Conservation (phyloP, 2,329 filamentous ascomycete species). For the Apiospora rasikravindrae region DNA sequence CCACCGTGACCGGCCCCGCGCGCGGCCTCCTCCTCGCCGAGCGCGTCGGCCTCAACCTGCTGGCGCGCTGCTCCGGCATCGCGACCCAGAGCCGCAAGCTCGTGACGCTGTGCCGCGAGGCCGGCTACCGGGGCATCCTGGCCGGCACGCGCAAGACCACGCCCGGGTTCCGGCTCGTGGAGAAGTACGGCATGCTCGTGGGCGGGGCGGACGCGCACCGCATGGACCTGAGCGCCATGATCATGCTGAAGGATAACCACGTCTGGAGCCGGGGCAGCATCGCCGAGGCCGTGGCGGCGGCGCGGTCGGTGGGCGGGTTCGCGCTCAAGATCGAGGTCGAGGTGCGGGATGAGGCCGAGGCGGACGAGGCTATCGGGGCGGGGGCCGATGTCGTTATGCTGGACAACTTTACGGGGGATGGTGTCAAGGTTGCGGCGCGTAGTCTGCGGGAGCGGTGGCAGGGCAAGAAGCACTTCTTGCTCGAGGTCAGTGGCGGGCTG, state of each 20-base stretch:
- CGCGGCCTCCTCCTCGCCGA: slow-evolving; percentile 86
- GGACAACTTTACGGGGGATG: slow-evolving; percentile 88
- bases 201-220: slow-evolving; percentile 91
- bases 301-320: slow-evolving; percentile 85
- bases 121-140: slow-evolving; percentile 82
- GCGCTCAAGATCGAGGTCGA: slow-evolving; percentile 95
- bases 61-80: slow-evolving; percentile 90
- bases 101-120: slow-evolving; percentile 60
- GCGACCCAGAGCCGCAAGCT: slow-evolving; percentile 71
- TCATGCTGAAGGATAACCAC: slow-evolving; percentile 99
- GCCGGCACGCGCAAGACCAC: slow-evolving; percentile 97
- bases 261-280: slow-evolving; percentile 92
- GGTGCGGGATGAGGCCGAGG: slow-evolving; percentile 85
- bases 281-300: slow-evolving; percentile 81
- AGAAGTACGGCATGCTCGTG: slow-evolving; percentile 97
- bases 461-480: slow-evolving; percentile 73
- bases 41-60: slow-evolving; percentile 87
- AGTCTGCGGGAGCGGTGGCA: slow-evolving; percentile 82
- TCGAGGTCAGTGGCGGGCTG: slow-evolving; percentile 93
- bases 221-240: slow-evolving; percentile 92
- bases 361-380: slow-evolving; percentile 86
- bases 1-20: slow-evolving; percentile 85
- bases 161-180: slow-evolving; percentile 90
- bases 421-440: slow-evolving; percentile 74
- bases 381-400: slow-evolving; percentile 97